Evolutionary conservation across 2,329 filamentous ascomycete genomes (phyloP).

Genomic region (Fusarium begoniae): DNA sequence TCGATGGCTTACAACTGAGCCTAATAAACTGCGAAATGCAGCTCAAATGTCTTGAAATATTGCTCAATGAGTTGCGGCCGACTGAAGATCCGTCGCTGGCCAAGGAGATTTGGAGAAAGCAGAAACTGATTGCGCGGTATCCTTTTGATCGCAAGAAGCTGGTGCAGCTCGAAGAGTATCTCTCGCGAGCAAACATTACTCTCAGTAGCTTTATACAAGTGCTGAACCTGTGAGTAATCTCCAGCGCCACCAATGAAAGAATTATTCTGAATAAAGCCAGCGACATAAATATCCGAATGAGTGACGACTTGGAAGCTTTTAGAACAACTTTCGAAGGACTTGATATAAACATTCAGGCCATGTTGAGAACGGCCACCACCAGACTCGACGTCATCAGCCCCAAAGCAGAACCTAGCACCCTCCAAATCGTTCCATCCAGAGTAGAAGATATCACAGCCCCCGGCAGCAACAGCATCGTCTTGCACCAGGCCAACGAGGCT

Average conservation of each 20-base stretch:
- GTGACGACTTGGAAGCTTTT: accelerated
- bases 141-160: not conserved
- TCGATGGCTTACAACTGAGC: not conserved
- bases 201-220: accelerated
- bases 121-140: not conserved
- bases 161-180: not conserved
- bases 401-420: accelerated
- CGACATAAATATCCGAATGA: accelerated
- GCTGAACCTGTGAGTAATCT: not conserved
- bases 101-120: accelerated
- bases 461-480: accelerated
- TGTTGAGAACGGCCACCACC: accelerated
- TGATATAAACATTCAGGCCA: accelerated
- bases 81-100: accelerated
- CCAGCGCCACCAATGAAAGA: accelerated
- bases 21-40: not conserved
- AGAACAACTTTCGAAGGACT: accelerated
- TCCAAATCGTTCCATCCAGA: accelerated
- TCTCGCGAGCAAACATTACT: accelerated
- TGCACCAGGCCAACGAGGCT: not conserved
- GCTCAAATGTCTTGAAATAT: accelerated
- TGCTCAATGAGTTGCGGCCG: accelerated
- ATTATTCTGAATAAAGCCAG: not conserved
- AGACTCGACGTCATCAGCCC: accelerated
- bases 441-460: not conserved